Evolutionary conservation across 2,329 filamentous ascomycete genomes (phyloP), one percentile per base, ranked within the genome.

Genomic region (Cladorrhinum sp.): DNA sequence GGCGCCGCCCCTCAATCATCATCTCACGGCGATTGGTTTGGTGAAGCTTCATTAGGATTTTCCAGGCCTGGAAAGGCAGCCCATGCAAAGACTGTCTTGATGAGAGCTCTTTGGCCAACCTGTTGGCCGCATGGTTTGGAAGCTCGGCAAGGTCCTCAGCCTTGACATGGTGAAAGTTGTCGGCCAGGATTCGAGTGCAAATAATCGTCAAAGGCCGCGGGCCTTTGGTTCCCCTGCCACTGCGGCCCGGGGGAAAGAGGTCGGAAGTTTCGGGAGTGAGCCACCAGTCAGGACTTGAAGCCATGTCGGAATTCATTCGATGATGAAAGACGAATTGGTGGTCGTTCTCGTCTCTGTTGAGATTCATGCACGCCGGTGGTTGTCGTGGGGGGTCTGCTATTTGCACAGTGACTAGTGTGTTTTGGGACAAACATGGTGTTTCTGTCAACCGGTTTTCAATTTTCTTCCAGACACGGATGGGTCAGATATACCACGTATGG

Each of bases 121-220:
- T 5, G 21, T 24, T 12, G 28, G 14, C 2, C 24, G 61, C 8
- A 0, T 14, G 18, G 2, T 33, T 7, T 4, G 61, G 61, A 1
- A 65, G 20, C 2, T 3, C 10, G 1, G 2, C 1, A 1, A 61
- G 16, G 14, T 33, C 20, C 2, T n/a, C 24, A 0, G 4, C 2
- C 2, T 59, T 26, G 14, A 21, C 28, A 8, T 21, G 28, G 21
- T 2, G 14, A 16, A 65, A 30, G 46, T 61, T 62, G 10, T 64
- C 55, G 2, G 60, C 64, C 23, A 65, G 30, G 18, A 54, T 30
- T 36, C 60, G 57, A 5, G 60, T 21, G 49, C 58, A 62, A 28
- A 60, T 59, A 30, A 46, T 33, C 2, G 57, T 16, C 6, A 64
- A 26, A n/a, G 61, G 20, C 42, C 63, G 58, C 2, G 63, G 61